Evolutionary conservation across 192 early-diverging fungal genomes (phyloP).

Genomic region (Coemansia sp.): DNA sequence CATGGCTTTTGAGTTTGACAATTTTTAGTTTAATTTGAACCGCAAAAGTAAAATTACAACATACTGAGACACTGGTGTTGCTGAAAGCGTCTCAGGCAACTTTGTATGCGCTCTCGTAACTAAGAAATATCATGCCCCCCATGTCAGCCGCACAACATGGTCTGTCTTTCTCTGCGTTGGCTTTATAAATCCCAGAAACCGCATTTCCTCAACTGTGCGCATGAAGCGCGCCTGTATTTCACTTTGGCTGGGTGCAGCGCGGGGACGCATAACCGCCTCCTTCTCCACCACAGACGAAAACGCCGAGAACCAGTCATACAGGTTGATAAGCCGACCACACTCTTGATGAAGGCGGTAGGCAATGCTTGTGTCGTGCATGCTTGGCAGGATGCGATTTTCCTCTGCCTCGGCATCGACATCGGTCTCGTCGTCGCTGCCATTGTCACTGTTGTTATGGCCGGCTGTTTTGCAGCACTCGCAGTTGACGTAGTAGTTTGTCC

Average conservation of each 20-base stretch:
- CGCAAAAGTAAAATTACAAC: not conserved
- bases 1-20: too few relatives aligned
- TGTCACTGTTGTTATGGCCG: not conserved
- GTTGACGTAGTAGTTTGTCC: constrained; percentile 73
- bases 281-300: constrained; percentile 79
- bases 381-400: constrained; percentile 56
- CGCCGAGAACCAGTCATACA: constrained; percentile 87
- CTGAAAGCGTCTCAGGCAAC: not conserved
- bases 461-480: constrained; percentile 73
- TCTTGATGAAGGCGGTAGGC: constrained; percentile 89
- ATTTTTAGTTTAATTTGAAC: not conserved
- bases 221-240: constrained; percentile 85
- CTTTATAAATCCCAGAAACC: constrained; percentile 88
- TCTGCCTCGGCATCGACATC: constrained; percentile 39
- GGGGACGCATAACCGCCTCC: constrained; percentile 33
- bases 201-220: constrained; percentile 78
- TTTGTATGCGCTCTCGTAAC: not conserved
- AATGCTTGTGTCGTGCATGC: constrained; percentile 83
- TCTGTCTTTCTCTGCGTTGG: constrained; percentile 89
- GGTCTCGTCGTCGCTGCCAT: constrained; percentile 25
- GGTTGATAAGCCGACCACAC: constrained; percentile 91
- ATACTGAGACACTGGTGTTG: not conserved
- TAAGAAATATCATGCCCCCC: constrained; percentile 53
- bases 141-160: constrained; percentile 86
- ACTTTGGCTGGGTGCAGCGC: constrained; percentile 30